Evolutionary conservation across 192 early-diverging fungal genomes (phyloP).

Genomic region (Backusella circina): DNA sequence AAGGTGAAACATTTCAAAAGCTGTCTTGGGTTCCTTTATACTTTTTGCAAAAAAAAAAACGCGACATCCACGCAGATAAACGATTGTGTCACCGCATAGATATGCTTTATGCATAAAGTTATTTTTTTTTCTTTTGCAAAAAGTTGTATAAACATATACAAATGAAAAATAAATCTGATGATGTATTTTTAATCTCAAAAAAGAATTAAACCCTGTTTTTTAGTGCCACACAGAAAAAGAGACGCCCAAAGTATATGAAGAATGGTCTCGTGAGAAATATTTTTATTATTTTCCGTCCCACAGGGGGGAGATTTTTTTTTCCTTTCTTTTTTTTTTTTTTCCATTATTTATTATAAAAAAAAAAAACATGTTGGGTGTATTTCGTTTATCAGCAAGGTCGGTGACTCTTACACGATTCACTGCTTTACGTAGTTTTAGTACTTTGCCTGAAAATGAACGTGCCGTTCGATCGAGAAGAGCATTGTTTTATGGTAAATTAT

Average conservation of each 20-base stretch:
- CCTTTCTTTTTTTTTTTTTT: background rate
- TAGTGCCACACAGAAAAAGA: background rate
- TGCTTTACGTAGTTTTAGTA: background rate
- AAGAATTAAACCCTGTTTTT: background rate
- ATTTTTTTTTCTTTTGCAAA: background rate
- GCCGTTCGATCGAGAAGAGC: constrained; percentile 4
- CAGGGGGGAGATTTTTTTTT: background rate
- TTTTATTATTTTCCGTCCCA: background rate
- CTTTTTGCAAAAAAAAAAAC: background rate
- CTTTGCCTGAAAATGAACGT: background rate
- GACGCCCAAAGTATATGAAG: background rate
- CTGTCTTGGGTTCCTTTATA: background rate
- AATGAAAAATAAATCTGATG: background rate
- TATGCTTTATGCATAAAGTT: too few species aligned
- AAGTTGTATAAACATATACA: background rate
- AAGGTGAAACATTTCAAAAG: background rate
- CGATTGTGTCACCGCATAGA: background rate
- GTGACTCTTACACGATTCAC: background rate
- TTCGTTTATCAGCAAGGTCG: background rate
- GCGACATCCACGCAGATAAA: background rate
- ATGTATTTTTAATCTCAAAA: background rate
- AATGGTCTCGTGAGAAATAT: background rate
- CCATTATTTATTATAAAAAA: background rate
- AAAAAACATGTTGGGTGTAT: background rate
- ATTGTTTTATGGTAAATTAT: constrained; percentile 5